Base-by-base conservation (phyloP, 805 yeast species). In the Candida multigemmis region DNA sequence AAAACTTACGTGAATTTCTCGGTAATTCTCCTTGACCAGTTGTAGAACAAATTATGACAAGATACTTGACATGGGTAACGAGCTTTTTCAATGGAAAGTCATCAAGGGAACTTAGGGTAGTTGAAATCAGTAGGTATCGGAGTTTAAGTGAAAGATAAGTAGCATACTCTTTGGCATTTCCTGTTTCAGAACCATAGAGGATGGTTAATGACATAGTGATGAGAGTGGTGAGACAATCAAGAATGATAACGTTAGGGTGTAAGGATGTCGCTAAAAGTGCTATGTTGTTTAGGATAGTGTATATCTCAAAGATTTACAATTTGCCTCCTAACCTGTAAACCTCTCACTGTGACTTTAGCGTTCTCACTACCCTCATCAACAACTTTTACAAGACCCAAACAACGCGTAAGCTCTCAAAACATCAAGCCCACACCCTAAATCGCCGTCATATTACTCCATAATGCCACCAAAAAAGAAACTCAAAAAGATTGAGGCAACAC, bases 11-110 rank as follows among this genome's bases (percentile, higher is more conserved):
- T 1, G 80, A 77, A 45, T 84, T 84, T 22, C 80, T 53, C 0
- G 98, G 97, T 18, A 89, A 52, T 35, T 81, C 95, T 15, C 98
- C 98, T 51, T 89, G 96, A 6, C 98, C 97, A 2, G 94, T 80
- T 0, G 98, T 89, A 1, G 96, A 77, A 46, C 93, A 81, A 3
- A 89, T 48, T 0, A 78, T 62, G 13, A 77, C 59, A 27, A 73
- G 57, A 16, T 53, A 51, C 5, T 55, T 42, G 10, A 74, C 65
- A 7, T 56, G 52, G 3, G 72, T 61, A 4, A 71, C 55, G 26
- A 83, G 53, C 30, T 61, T 61, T 37, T 63, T 67, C 23, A 77
- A 49, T 32, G 75, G 71, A 42, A 71, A 73, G 23, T 73, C 77
- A 38, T 81, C 82, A 35, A 84, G 46, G 0, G 79, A 48, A 7